Base-by-base conservation (phyloP, 108 stramenopile species). In the Fistulifera solaris region DNA sequence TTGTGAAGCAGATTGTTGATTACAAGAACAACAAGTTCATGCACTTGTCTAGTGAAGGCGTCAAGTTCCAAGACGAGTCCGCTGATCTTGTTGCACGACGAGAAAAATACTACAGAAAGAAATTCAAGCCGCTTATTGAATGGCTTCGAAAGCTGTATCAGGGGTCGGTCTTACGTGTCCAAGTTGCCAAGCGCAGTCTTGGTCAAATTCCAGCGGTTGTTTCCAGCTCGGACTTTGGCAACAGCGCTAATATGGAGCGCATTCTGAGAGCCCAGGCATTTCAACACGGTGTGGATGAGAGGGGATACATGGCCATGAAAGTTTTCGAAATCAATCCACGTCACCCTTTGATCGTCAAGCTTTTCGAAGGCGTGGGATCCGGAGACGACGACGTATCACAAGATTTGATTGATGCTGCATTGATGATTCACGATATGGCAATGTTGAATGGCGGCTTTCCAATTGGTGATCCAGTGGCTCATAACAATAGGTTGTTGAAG, bases 271-370 rank as follows among this genome's bases (percentile, higher is more conserved):
- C 96, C 16, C 99, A 99, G 71, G 93, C 99, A 17, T 93, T 94
- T 61, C 59, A 80, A 15, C 88, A 95, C 49, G 74, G 75, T 18
- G 52, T 73, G 21, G 70, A 67, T 14, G 60, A 74, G n/a, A 61
- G 77, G 63, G 69, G 53, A 56, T 67, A 72, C 49, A 71, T 77
- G 17, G 71, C 93, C 12, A 72, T 81, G 76, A 83, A 89, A 70
- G 89, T 87, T 52, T 74, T 99, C 71, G 99, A 99, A 75, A 68
- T 99, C 63, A 99, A 99, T 78, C 99, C 99, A 24, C 89, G 99
- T 43, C 98, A 98, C 72, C 99, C 99, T 18, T 87, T 99, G 48
- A 70, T 99, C 27, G 57, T 74, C 56, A 89, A 94, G 70, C 84
- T 99, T 28, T 78, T 95, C 31, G 83, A 78, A 52, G 66, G 56